Conservation (phyloP, 805 yeast species). For the Yamadazyma ubonensis region DNA sequence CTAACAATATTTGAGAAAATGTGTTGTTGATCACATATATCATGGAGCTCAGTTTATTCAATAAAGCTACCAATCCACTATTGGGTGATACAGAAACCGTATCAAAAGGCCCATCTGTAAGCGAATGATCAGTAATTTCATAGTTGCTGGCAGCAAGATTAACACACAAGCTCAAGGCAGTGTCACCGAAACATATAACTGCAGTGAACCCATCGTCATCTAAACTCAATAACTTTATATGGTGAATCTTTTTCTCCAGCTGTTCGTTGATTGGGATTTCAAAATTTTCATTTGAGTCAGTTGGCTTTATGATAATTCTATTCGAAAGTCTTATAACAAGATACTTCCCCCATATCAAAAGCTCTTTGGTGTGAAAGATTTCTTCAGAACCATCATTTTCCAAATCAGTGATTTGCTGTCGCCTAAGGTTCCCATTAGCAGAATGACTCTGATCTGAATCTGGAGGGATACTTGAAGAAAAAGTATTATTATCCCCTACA, state of each 20-base stretch:
- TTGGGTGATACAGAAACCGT: conserved; percentile 51
- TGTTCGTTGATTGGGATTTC: conserved; percentile 31
- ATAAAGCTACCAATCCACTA: conserved; percentile 52
- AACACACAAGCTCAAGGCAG: conserved; percentile 26
- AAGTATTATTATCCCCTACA: conserved; percentile 11
- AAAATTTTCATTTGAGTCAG: conserved; percentile 40
- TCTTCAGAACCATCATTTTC: conserved; percentile 33
- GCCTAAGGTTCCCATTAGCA: not conserved
- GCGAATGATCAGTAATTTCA: conserved; percentile 34
- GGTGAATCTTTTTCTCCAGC: conserved; percentile 21
- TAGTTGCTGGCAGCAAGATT: conserved; percentile 22
- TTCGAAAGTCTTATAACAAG: conserved; percentile 33
- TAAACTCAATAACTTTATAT: conserved; percentile 14
- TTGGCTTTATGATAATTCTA: conserved; percentile 32
- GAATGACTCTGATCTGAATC: too few relatives aligned
- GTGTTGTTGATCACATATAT: conserved; percentile 52
- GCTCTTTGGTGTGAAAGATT: conserved; percentile 20
- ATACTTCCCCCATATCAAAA: conserved; percentile 12
- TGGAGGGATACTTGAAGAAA: too few relatives aligned
- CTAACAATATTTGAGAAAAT: conserved; percentile 44
- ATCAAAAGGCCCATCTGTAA: conserved; percentile 51
- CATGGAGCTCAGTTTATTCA: conserved; percentile 35
- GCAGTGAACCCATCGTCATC: conserved; percentile 17
- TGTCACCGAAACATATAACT: conserved; percentile 26
- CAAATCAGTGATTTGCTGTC: conserved; percentile 26